Evolutionary conservation across 805 yeast species (phyloP), one percentile per base, ranked within the genome.

Genomic region (Wickerhamomyces hampshirensis): DNA sequence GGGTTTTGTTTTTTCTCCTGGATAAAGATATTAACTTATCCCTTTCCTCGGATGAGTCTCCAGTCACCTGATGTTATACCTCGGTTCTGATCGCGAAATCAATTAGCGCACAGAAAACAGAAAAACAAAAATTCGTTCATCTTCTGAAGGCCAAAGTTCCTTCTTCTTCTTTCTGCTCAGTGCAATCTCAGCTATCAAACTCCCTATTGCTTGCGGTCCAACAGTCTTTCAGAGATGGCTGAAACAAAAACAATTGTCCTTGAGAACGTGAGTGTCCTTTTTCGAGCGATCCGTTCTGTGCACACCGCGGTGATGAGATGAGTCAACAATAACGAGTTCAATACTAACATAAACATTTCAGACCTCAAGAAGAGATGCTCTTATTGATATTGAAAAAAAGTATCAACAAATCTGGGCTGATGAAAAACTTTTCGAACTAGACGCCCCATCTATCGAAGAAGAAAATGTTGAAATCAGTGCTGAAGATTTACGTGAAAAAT

Each of bases 291-390:
- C 7, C 10, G 11, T 8, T 21, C 24, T 7, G 24, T 21, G 24
- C n/a, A n/a, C n/a, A n/a, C n/a, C n/a, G n/a, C n/a, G n/a, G n/a
- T n/a, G n/a, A n/a, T n/a, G n/a, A n/a, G n/a, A n/a, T n/a, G n/a
- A n/a, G n/a, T n/a, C n/a, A n/a, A n/a, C n/a, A n/a, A n/a, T 16
- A 15, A 26, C 27, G 15, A 36, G 30, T 21, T 26, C 15, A 26
- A 10, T 29, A 35, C 42, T 37, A 34, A 43, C 40, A 23, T 12
- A n/a, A n/a, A 11, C 11, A 13, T 12, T 56, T 54, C 71, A 85
- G 66, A 93, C 99, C 37, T 75, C 85, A 49, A 88, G 98, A 69
- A 82, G 99, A 69, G 99, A 93, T 73, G 79, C 91, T 37, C 75
- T 93, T 52, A 82, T 87, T 46, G 94, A 71, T 23, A 81, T 86